A percentile compares a stretch with the other conserved stretches of the same genome.
Evolutionary conservation across 768 basidiomycete genomes (phyloP).

Genomic region (Psilocybe sp.): DNA sequence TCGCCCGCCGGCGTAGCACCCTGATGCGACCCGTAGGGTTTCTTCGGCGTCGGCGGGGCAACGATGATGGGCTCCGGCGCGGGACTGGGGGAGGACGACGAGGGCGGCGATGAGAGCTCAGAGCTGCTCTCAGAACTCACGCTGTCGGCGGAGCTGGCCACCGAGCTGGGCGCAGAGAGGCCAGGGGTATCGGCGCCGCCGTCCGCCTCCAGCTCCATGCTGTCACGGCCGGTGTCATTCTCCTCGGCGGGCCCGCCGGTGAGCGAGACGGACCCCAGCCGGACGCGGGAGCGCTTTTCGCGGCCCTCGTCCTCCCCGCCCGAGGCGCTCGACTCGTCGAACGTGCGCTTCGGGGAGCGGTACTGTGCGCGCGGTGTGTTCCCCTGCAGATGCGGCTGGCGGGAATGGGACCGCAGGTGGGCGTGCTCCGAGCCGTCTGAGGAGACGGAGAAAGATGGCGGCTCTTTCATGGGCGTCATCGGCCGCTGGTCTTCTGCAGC

Average conservation of each 20-base stretch:
- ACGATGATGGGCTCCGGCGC: slow-evolving; percentile 1
- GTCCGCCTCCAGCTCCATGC: slow-evolving; percentile 15
- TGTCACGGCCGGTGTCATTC: neutral
- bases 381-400: slow-evolving; percentile 9
- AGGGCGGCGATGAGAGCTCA: slow-evolving; percentile 14
- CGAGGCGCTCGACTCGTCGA: slow-evolving; percentile 32
- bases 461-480: slow-evolving; percentile 2
- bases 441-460: slow-evolving; percentile 5
- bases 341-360: slow-evolving; percentile 31
- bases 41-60: neutral
- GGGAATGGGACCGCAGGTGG: slow-evolving; percentile 10
- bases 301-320: slow-evolving; percentile 15
- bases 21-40: neutral
- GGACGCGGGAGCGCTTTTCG: slow-evolving; percentile 4
- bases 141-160: slow-evolving; percentile 11
- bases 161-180: slow-evolving; percentile 15
- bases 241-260: neutral
- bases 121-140: slow-evolving; percentile 11
- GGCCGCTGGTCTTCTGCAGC: slow-evolving; percentile 9
- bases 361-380: slow-evolving; percentile 13
- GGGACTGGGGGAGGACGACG: slow-evolving; percentile 24
- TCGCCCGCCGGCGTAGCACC: slow-evolving; percentile 5
- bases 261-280: neutral
- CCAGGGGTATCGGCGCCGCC: slow-evolving; percentile 21
- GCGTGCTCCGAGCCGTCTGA: slow-evolving; percentile 7